Evolutionary conservation across 192 early-diverging fungal species (phyloP), one percentile per base, ranked within the genome.

Genomic region (Coemansia asiatica): DNA sequence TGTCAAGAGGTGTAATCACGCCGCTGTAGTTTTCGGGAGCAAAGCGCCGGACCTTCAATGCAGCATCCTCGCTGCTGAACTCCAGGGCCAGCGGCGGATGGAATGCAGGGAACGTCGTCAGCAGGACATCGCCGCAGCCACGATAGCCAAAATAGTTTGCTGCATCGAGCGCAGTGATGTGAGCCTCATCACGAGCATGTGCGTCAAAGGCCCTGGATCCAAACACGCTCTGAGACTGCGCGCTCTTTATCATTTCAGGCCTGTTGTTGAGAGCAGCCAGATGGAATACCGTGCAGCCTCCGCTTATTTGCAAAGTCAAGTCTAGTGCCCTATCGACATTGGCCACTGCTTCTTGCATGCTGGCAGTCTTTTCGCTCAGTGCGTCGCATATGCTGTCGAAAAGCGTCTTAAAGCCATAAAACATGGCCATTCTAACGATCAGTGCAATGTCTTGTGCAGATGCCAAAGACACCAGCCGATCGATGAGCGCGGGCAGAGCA

Each of bases 61-160:
- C 69, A 1, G 61, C 69, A 40, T 65, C 56, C 27, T 67, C 62
- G 4, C 38, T 10, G 16, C 36, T 50, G 23, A 63, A 60, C 21
- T 58, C 62, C 47, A 68, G 53, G 10, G 60, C 51, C 51, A 62
- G 13, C 2, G 60, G 67, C 27, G 67, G 61, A 18, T 35, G 28
- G 21, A 49, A 49, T 15, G 27, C 15, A 7, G 61, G 60, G 28
- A 54, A 74, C 6, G 66, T 64, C 44, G 60, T 67, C 28, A 74
- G 50, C 48, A 82, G 65, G 57, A 68, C 66, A 46, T 77, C 75
- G 15, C 66, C 80, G 15, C 68, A 77, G 23, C 71, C 66, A 25
- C 75, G 68, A 60, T 74, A 74, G 12, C 80, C 80, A 56, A 77
- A 66, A 63, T 74, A 82, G 59, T 76, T 77, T 29, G 71, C 71